These are phyloP conservation scores for Ramaria sp. DNA, from an alignment of 768 basidiomycete species.

Conservation along the genomic window DNA sequence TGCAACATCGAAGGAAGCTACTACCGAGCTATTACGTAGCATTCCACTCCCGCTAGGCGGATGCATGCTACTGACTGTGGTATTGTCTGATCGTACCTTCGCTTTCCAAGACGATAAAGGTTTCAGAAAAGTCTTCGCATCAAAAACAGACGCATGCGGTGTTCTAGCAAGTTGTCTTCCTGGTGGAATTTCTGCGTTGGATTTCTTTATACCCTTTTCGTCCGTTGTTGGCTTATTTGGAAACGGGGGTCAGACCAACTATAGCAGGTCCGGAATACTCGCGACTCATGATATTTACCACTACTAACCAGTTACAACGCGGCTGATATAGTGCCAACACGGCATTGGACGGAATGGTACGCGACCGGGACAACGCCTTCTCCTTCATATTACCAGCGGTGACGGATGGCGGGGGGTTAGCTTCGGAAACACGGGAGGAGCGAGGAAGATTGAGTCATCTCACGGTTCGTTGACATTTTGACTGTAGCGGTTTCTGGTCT, in stretches of 20 bases:
- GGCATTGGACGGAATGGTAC: conserved; percentile 19
- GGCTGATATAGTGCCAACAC: conserved; percentile 22
- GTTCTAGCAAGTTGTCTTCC: conserved; percentile 18
- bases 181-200: conserved; percentile 16
- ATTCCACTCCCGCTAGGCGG: conserved; percentile 20
- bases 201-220: conserved; percentile 26
- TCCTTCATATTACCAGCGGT: conserved; percentile 24
- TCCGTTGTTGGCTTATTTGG: conserved; percentile 24
- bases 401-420: conserved; percentile 16
- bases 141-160: conserved; percentile 21
- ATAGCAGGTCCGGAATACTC: conserved; percentile 20
- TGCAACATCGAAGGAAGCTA: conserved; percentile 18
- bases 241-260: conserved; percentile 28
- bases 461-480: not conserved
- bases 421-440: conserved; percentile 4
- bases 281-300: not conserved
- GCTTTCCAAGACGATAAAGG: conserved; percentile 19
- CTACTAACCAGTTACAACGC: not conserved
- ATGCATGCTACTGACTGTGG: conserved; percentile 23
- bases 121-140: conserved; percentile 18
- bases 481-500: not conserved
- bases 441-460: conserved; percentile 6
- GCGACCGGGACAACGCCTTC: conserved; percentile 21
- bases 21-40: conserved; percentile 14
- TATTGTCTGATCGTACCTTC: conserved; percentile 23